Evolutionary conservation across 1,139 yeast species (phyloP), one percentile per base, ranked within the genome.

Genomic region (Yamadazyma triangularis): DNA sequence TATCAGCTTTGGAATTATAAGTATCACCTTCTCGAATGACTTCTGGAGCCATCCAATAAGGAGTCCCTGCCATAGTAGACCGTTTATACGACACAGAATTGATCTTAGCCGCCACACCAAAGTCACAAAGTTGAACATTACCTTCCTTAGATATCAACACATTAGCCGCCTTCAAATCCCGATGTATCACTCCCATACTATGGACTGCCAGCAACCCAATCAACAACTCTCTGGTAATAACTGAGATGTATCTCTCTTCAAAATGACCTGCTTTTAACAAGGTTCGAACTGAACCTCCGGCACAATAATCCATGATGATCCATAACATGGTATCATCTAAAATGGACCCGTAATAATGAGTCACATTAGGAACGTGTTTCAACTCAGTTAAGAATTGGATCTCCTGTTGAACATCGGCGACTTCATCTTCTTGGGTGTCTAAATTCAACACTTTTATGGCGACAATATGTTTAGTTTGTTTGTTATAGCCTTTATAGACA

Each of bases 11-110:
- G 30, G 78, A 76, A 47, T 86, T 85, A 55, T 87, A 87, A 2
- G 82, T 70, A 13, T 83, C 83, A 20, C 98, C 98, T 53, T 91
- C 97, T 51, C 89, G 76, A 26, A 91, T 91, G 15, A 91, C 98
- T 55, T 91, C 98, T 0, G 98, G 98, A 0, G 98, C 98, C 99
- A 93, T 93, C 99, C 99, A 93, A 55, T 89, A 93, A 0, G 98
- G 98, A 0, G 99, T 93, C 4, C 99, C 99, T 0, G 95, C 97
- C 77, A 91, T 88, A 1, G 98, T 91, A 25, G 91, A 86, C 48
- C 98, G 71, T 51, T 89, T 84, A 29, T 79, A 58, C 20, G 80
- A 79, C 25, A 80, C 75, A n/a, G 89, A 72, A 1, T 94, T 77
- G 24, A 89, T 65, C 53, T 87, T 93, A 2, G 97, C 96, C 0